Base-by-base conservation (phyloP, 768 basidiomycete species). In the Russula lepida region DNA sequence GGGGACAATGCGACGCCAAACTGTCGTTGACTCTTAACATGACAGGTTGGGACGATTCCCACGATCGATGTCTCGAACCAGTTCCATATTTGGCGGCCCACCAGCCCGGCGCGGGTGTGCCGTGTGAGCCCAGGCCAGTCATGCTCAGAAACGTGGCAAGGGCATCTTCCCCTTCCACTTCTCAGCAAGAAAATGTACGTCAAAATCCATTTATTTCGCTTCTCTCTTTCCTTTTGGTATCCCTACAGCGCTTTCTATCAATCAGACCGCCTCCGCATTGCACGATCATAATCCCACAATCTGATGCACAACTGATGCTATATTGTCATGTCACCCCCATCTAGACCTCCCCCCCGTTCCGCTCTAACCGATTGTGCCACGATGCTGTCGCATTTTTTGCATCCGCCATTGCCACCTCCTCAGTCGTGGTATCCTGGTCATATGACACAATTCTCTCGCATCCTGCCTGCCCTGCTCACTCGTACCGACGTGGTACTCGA, bases 391-490 rank as follows among this genome's bases (percentile, higher is more conserved):
- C 66, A 66, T 66, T 66, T 79, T 51, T 71, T 72, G 37, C 73
- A 76, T 61, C 78, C 80, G 58, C 73, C 74, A 58, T 79, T 93
- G 25, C 84, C 88, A 47, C 74, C 76, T 49, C 85, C 91, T 32
- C 87, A 88, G 54, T 94, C 93, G 79, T 97, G 93, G 93, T 95
- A 87, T 75, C 92, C 92, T 27, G 94, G 94, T 35, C 94, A 98
- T 74, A 98, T 97, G 94, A 86, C 84, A 74, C 83, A 85, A 68
- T 95, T 95, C 71, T 81, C 85, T 46, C 80, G 85, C 63, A 81
- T 82, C 71, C 77, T 97, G 46, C 90, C 92, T 21, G 75, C 80
- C 21, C 76, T 93, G 60, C 80, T 98, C 44, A 82, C 85, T 33
- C 84, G 85, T 63, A 92, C 91, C 35, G 88, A 94, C 69, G 84